These are phyloP conservation scores for Nissolia schottii DNA, from an alignment of 306 rosid genomes.

Conservation along the genomic window DNA sequence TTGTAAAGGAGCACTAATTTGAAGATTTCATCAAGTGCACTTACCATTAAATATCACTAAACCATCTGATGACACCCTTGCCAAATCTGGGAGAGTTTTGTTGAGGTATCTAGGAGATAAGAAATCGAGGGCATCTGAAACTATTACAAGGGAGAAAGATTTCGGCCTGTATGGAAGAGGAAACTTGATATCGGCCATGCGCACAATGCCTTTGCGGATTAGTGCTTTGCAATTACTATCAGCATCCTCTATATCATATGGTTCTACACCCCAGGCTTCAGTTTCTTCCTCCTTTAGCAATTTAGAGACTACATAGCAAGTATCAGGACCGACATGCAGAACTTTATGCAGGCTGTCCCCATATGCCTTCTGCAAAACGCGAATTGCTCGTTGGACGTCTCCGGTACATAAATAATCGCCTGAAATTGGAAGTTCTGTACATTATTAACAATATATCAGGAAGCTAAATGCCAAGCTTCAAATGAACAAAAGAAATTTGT, in stretches of 20 bases:
- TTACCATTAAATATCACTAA: constrained; percentile 50
- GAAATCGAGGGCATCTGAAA: constrained; percentile 61
- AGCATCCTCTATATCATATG: constrained; percentile 59
- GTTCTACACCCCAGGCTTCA: constrained; percentile 75
- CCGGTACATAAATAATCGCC: constrained; percentile 52
- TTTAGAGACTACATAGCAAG: constrained; percentile 45
- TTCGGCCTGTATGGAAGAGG: constrained; percentile 59
- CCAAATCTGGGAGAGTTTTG: constrained; percentile 59
- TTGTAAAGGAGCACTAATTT: background rate
- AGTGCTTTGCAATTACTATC: constrained; percentile 48
- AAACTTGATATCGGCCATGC: constrained; percentile 58
- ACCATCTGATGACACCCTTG: constrained; percentile 57
- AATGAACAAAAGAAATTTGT: background rate
- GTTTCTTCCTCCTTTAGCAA: constrained; percentile 54
- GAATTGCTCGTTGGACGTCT: constrained; percentile 46
- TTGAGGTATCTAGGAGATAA: constrained; percentile 59
- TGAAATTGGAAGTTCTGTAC: constrained; percentile 15
- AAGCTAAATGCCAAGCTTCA: background rate
- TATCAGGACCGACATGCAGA: constrained; percentile 55
- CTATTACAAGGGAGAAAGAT: constrained; percentile 52
- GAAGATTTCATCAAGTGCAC: background rate
- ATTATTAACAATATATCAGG: background rate
- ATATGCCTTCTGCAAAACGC: constrained; percentile 43
- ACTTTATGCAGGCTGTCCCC: constrained; percentile 51
- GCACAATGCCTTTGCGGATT: constrained; percentile 49